phyloP scores from a whole-genome alignment of 2,329 filamentous ascomycete species.

The Lasiodiplodia gonubiensis region DNA sequence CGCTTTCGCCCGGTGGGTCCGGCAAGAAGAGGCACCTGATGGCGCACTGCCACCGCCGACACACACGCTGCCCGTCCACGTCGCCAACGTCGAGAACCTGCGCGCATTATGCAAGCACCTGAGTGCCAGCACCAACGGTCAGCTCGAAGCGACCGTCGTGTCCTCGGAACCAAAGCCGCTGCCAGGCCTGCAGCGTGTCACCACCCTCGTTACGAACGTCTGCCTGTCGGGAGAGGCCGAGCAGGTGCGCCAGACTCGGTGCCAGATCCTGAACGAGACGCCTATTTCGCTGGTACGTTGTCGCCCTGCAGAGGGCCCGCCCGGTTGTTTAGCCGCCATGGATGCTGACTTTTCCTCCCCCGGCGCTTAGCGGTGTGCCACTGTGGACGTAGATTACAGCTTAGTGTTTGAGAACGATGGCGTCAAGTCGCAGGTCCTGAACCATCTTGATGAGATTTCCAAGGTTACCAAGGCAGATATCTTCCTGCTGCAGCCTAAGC shows the following conservation, averaged over 20 bases:
- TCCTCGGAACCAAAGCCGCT: constrained; percentile 75
- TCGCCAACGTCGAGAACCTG: constrained; percentile 81
- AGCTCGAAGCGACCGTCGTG: constrained; percentile 82
- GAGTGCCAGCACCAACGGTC: constrained; percentile 65
- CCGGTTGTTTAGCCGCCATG: constrained; percentile 33
- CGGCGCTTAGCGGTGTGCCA: constrained; percentile 76
- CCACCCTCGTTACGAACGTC: constrained; percentile 74
- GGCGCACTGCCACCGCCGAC: constrained; percentile 68
- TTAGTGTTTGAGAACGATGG: constrained; percentile 80
- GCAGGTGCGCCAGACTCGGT: constrained; percentile 85
- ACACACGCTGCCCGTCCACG: constrained; percentile 90
- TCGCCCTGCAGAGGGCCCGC: constrained; percentile 12
- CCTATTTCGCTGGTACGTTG: constrained; percentile 79
- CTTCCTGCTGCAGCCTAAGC: constrained; percentile 90
- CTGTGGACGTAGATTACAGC: constrained; percentile 89
- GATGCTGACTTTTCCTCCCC: constrained; percentile 32
- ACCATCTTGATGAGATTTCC: constrained; percentile 86
- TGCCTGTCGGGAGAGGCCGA: constrained; percentile 89
- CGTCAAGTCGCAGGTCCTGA: constrained; percentile 76
- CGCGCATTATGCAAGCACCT: constrained; percentile 82
- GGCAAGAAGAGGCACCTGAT: constrained; percentile 84
- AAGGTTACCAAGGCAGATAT: constrained; percentile 93
- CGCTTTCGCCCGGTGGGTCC: constrained; percentile 90
- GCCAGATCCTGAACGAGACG: constrained; percentile 87
- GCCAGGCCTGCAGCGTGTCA: constrained; percentile 57